Evolutionary conservation across 345 rosid species (phyloP).

Genomic region (Rubroshorea leprosula): DNA sequence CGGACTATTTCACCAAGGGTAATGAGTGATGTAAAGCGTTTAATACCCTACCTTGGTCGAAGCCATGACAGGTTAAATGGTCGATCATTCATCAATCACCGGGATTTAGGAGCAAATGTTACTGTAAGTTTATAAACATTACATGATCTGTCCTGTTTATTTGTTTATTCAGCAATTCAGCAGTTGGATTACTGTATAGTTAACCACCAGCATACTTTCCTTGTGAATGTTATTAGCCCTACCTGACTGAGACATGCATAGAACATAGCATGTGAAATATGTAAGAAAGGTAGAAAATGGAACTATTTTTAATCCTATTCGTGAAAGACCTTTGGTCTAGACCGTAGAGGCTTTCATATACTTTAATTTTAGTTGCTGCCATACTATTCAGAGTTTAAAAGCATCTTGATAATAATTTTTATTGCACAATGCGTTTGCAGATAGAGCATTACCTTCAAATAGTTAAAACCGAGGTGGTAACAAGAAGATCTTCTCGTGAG

Average conservation of each 20-base stretch:
- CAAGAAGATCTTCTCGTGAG: conserved; percentile 36
- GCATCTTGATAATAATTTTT: not conserved
- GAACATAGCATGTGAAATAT: not conserved
- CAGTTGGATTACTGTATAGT: too few relatives aligned
- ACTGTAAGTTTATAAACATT: conserved; percentile 59
- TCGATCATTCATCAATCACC: conserved; percentile 72
- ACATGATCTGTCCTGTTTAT: conserved; percentile 5
- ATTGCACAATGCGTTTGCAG: conserved; percentile 36
- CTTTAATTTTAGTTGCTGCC: too few relatives aligned
- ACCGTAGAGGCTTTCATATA: too few relatives aligned
- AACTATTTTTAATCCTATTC: too few relatives aligned
- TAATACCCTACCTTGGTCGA: conserved; percentile 74
- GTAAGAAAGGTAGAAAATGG: too few relatives aligned
- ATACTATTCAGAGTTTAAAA: too few relatives aligned
- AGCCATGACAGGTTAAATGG: conserved; percentile 83
- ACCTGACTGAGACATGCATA: not conserved
- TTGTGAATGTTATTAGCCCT: too few relatives aligned
- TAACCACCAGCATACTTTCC: not conserved
- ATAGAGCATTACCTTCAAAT: conserved; percentile 96
- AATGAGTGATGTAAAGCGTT: conserved; percentile 54
- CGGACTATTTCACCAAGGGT: conserved; percentile 50
- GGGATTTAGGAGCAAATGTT: conserved; percentile 74
- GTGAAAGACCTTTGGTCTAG: not conserved
- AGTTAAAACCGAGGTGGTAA: conserved; percentile 85
- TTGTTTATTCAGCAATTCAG: conserved; percentile 9